phyloP scores from a whole-genome alignment of 192 early-diverging fungal species.

The Geranomyces variabilis region DNA sequence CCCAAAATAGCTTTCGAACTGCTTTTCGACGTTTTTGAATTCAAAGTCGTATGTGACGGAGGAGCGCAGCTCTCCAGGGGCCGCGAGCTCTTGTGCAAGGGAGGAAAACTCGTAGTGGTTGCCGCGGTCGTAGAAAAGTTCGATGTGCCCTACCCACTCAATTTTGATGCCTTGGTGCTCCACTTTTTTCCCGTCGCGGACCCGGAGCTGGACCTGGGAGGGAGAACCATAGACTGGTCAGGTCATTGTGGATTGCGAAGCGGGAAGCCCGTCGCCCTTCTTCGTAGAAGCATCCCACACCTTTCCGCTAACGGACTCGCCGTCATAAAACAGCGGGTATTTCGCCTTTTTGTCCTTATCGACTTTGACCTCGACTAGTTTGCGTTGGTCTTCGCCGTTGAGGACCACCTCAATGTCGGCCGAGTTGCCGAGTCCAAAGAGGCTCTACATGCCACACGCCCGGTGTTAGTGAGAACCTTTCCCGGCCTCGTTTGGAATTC shows the following conservation, averaged over 20 bases:
- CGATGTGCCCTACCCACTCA: constrained; percentile 98
- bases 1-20: constrained; percentile 96
- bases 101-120: constrained; percentile 95
- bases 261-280: neutral
- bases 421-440: constrained; percentile 58
- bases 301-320: constrained; percentile 91
- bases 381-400: constrained; percentile 83
- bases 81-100: constrained; percentile 89
- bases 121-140: constrained; percentile 93
- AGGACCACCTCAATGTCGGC: constrained; percentile 89
- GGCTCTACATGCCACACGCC: constrained; percentile 28
- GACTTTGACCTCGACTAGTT: constrained; percentile 90
- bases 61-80: constrained; percentile 87
- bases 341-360: constrained; percentile 91
- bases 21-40: constrained; percentile 99
- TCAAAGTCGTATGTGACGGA: constrained; percentile 88
- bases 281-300: constrained; percentile 53
- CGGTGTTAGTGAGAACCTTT: too few species aligned
- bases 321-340: constrained; percentile 95
- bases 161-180: constrained; percentile 99
- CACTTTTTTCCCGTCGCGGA: constrained; percentile 88
- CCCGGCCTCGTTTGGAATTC: too few species aligned
- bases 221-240: neutral
- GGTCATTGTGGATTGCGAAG: too few species aligned
- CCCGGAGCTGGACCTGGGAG: constrained; percentile 71